Evolutionary conservation across 345 rosid genomes (phyloP).

Genomic region (Salix purpurea): DNA sequence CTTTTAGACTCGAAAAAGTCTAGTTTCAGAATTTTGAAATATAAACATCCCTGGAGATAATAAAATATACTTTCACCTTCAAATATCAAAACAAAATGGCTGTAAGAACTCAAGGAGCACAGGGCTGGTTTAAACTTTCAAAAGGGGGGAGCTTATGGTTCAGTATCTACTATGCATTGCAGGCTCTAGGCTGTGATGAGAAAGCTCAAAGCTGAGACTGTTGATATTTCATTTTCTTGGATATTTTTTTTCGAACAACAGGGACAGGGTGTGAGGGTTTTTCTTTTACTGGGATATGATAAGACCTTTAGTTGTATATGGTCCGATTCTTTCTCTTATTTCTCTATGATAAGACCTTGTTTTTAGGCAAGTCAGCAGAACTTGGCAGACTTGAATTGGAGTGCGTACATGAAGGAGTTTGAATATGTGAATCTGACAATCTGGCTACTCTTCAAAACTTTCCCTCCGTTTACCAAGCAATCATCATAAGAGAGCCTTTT

Average conservation of each 20-base stretch:
- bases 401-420: slow-evolving; percentile 56
- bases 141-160: background rate
- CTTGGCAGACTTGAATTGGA: slow-evolving; percentile 40
- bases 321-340: background rate
- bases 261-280: background rate
- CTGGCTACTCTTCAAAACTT: slow-evolving; percentile 37
- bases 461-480: slow-evolving; percentile 51
- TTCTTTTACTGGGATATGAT: background rate
- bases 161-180: background rate
- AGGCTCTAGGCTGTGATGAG: background rate
- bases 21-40: background rate
- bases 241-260: background rate
- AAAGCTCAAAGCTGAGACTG: slow-evolving; percentile 1
- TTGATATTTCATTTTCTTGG: background rate
- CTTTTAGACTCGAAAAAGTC: slow-evolving; percentile 9
- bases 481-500: slow-evolving; percentile 53
- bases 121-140: background rate
- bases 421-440: slow-evolving; percentile 49
- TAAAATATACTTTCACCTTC: background rate
- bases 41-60: background rate
- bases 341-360: background rate
- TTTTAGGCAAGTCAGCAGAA: slow-evolving; percentile 30
- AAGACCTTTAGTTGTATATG: background rate
- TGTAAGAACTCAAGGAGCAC: background rate
- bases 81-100: background rate